A percentile compares a stretch with the other conserved stretches of the same genome.
Conservation (phyloP, 345 rosid genomes). For the Gossypium herbaceum region DNA sequence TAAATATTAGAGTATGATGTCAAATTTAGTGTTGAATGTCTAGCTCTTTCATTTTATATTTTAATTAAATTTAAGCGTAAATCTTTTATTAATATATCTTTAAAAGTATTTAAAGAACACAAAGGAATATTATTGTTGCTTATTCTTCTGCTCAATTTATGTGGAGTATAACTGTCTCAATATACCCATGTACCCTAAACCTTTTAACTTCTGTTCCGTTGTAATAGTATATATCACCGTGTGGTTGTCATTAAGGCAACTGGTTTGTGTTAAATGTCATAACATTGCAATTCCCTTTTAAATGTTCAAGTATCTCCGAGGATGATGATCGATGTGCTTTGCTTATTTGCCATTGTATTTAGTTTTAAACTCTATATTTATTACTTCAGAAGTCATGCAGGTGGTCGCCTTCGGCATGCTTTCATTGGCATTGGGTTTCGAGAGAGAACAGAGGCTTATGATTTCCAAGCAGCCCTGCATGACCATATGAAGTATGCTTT, state of each 20-base stretch:
- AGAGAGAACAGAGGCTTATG: constrained; percentile 97
- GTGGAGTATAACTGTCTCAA: neutral
- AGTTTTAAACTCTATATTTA: constrained; percentile 2
- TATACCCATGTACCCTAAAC: neutral
- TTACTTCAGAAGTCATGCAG: constrained; percentile 42
- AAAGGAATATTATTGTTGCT: too few relatives aligned
- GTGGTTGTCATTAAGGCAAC: neutral
- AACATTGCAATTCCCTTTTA: neutral
- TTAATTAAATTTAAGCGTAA: too few relatives aligned
- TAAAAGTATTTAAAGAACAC: too few relatives aligned
- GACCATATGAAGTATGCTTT: constrained; percentile 84
- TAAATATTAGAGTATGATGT: too few relatives aligned
- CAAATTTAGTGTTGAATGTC: too few relatives aligned
- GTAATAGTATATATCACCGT: neutral
- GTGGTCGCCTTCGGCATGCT: constrained; percentile 91
- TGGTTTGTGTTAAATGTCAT: neutral
- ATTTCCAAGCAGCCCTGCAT: constrained; percentile 96
- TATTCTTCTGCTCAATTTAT: neutral
- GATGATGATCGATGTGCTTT: neutral
- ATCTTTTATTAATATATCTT: too few relatives aligned
- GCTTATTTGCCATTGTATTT: neutral
- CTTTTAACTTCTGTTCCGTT: neutral
- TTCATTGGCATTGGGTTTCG: constrained; percentile 96
- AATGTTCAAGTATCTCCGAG: neutral
- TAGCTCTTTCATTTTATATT: too few relatives aligned